Conservation (phyloP, 169 alveolate species). For the Cryptosporidium sp. region DNA sequence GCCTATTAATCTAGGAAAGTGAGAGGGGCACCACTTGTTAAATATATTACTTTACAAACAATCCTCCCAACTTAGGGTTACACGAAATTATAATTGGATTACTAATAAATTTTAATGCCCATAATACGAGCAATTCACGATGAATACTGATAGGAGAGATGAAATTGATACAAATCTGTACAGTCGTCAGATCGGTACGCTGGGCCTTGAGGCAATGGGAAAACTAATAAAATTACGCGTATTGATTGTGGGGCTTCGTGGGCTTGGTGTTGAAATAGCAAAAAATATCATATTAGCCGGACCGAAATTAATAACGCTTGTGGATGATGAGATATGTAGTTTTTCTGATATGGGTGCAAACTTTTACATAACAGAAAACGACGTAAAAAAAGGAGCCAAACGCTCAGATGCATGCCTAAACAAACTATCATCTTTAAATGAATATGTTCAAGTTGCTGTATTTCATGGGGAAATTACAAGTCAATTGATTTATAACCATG, state of each 20-base stretch:
- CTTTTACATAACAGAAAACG: constrained; percentile 91
- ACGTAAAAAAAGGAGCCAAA: constrained; percentile 85
- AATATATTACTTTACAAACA: neutral
- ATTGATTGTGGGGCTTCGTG: constrained; percentile 94
- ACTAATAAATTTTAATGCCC: neutral
- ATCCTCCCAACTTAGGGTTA: neutral
- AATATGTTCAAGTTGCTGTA: constrained; percentile 87
- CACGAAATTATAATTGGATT: neutral
- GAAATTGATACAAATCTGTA: constrained; percentile 94
- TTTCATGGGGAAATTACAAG: constrained; percentile 77
- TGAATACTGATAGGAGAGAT: constrained; percentile 61
- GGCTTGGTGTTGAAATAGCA: constrained; percentile 92
- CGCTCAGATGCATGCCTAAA: constrained; percentile 89
- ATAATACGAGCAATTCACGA: neutral
- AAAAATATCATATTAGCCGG: constrained; percentile 97
- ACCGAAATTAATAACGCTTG: constrained; percentile 91
- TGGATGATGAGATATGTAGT: constrained; percentile 89
- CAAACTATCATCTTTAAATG: constrained; percentile 92
- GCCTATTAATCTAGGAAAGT: neutral
- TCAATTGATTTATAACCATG: constrained; percentile 81
- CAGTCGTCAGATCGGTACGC: constrained; percentile 98
- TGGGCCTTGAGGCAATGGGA: constrained; percentile 98
- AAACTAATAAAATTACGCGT: constrained; percentile 91
- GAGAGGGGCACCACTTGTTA: neutral
- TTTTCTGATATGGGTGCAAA: constrained; percentile 93